These are phyloP conservation scores for Macroventuria anomochaeta DNA, from an alignment of 2,329 filamentous ascomycete genomes.

Conservation along the genomic window DNA sequence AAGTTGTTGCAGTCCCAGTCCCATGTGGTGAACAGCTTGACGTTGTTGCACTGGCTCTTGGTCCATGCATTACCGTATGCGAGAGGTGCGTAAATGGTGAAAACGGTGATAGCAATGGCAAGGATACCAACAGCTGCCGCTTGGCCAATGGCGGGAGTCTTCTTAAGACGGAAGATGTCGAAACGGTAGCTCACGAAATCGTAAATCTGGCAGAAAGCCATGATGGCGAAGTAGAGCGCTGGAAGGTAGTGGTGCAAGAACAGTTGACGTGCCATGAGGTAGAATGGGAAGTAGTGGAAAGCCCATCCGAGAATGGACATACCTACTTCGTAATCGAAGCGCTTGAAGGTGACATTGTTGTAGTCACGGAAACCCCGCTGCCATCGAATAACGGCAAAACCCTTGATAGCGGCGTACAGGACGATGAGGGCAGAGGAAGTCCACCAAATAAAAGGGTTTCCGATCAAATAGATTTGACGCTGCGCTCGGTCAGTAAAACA, in stretches of 20 bases:
- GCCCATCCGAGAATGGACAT: constrained; percentile 91
- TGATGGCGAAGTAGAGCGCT: constrained; percentile 91
- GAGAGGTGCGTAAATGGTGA: constrained; percentile 84
- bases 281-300: constrained; percentile 99
- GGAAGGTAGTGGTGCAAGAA: constrained; percentile 99
- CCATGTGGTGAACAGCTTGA: constrained; percentile 89
- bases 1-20: constrained; percentile 99
- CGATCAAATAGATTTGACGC: constrained; percentile 94
- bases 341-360: constrained; percentile 80
- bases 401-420: constrained; percentile 85
- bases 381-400: constrained; percentile 85
- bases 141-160: constrained; percentile 76
- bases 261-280: constrained; percentile 94
- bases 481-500: constrained; percentile 12
- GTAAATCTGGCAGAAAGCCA: constrained; percentile 85
- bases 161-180: constrained; percentile 68
- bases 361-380: constrained; percentile 94
- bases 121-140: constrained; percentile 77
- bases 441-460: constrained; percentile 87
- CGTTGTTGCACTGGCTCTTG: constrained; percentile 79
- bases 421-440: constrained; percentile 78
- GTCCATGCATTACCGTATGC: constrained; percentile 96
- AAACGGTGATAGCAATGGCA: constrained; percentile 74
- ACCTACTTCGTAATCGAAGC: constrained; percentile 97
- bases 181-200: constrained; percentile 84